Evolutionary conservation across 1,284 basidiomycete genomes (phyloP).

Genomic region (Pterulicium gracile): DNA sequence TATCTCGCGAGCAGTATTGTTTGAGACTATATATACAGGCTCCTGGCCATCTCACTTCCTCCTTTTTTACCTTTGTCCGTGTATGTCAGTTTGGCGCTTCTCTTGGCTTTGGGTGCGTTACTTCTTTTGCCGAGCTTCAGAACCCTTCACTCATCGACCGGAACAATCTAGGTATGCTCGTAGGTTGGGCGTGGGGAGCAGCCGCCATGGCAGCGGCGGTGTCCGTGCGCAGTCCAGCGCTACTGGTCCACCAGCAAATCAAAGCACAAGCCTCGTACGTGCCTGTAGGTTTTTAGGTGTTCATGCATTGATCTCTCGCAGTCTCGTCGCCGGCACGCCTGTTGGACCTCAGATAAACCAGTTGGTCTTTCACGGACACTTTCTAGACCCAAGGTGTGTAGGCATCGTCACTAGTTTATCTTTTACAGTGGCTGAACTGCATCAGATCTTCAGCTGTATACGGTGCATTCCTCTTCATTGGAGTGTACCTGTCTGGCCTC

Average conservation of each 20-base stretch:
- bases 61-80: not conserved
- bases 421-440: no score
- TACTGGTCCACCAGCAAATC: no score
- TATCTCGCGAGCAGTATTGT: not conserved
- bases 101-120: not conserved
- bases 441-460: constrained; percentile 49
- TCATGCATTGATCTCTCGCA: no score
- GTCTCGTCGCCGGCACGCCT: constrained; percentile 35
- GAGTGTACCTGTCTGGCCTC: constrained; percentile 47
- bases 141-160: no score
- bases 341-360: constrained; percentile 34
- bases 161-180: not conserved
- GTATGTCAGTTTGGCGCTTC: not conserved
- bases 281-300: constrained; percentile 5
- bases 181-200: not conserved
- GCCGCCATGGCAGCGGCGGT: not conserved
- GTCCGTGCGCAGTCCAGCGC: not conserved
- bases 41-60: not conserved
- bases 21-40: not conserved
- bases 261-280: no score
- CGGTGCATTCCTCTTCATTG: constrained; percentile 63
- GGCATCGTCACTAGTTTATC: no score
- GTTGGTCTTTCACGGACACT: constrained; percentile 53
- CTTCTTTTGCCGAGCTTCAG: not conserved
- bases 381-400: constrained; percentile 51